Evolutionary conservation across 257 asterid genomes (phyloP), one percentile per base, ranked within the genome.

Genomic region (Ilex asprella): DNA sequence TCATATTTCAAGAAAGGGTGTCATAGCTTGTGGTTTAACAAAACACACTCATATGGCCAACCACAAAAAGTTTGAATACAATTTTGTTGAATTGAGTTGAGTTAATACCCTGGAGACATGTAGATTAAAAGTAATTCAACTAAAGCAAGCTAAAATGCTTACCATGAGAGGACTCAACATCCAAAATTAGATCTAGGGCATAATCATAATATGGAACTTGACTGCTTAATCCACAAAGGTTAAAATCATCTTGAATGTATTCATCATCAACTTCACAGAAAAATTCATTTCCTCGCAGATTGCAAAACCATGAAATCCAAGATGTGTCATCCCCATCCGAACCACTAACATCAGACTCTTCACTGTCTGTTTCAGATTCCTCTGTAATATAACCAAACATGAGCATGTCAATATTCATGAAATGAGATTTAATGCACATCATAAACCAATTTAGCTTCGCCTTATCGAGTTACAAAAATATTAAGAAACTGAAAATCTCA

Each of bases 301-400:
- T 83, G 81, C 90, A 83, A 71, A 80, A 83, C 89, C 89, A 80
- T 8, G 89, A 80, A 70, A 83, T 73, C 89, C 89, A 83, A 53
- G 84, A 80, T 60, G 90, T 83, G 66, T 83, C 90, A 41, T 83
- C 89, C 64, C 79, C 89, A 46, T 83, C 89, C 55, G 89, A 80
- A 50, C 89, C 89, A 69, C 89, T 80, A 60, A 80, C 82, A 60
- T 83, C 86, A 58, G 89, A 83, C 63, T 75, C 89, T 70, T 80
- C 89, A 39, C 81, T 80, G 73, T 83, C 86, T 10, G 89, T 83
- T 62, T 83, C 89, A 47, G 89, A 83, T 71, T 78, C 89, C 70
- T 80, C 89, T 83, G 82, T 72, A 70, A 29, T 55, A 59, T 13
- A 27, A 15, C 35, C 57, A 57, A n/a, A 59, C 9, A 30, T 14